Evolutionary conservation across 352 stramenopile species (phyloP), one percentile per base, ranked within the genome.

Genomic region (Phytophthora syringae): DNA sequence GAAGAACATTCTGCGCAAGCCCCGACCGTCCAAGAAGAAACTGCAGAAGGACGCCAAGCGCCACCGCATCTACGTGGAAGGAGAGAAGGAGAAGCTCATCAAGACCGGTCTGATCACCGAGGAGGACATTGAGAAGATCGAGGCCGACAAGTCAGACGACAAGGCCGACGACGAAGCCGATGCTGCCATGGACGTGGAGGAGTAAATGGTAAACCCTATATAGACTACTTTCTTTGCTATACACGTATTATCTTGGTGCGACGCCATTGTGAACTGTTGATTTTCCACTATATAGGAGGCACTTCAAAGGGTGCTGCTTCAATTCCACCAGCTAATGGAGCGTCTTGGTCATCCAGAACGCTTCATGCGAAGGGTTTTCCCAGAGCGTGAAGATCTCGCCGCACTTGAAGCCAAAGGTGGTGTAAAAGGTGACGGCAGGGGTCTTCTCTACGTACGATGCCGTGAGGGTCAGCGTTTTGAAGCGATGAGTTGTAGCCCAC

Each of bases 11-110:
- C 73, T 95, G 64, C 83, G 86, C 63, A 90, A 90, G 59, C 79
- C 68, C 25, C 73, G 74, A 12, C 68, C 81, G 44, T 92, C 80
- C 71, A 95, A 94, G 84, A 95, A 95, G 75, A 95, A 95, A 75
- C 74, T 79, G 58, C 80, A 90, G 56, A 93, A 93, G 70, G 86
- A 95, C 52, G 67, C 81, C 56, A 95, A 95, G 70, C 88, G 84
- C 64, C 77, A 80, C 64, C 73, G 84, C 44, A 89, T 90, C 51
- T 81, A 81, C 52, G 80, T 84, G 7, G 84, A 93, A 2, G 64
- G 63, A 13, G 88, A 95, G 65, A 92, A 95, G 71, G 63, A 63
- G 16, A 90, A 92, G 76, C 60, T 95, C 58, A 67, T 95, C 22
- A 87, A 86, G 54, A 91, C 76, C 54, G 87, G 87, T 0, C 63